Evolutionary conservation across 805 yeast species (phyloP).

Genomic region (Myxozyma lipomycoides): DNA sequence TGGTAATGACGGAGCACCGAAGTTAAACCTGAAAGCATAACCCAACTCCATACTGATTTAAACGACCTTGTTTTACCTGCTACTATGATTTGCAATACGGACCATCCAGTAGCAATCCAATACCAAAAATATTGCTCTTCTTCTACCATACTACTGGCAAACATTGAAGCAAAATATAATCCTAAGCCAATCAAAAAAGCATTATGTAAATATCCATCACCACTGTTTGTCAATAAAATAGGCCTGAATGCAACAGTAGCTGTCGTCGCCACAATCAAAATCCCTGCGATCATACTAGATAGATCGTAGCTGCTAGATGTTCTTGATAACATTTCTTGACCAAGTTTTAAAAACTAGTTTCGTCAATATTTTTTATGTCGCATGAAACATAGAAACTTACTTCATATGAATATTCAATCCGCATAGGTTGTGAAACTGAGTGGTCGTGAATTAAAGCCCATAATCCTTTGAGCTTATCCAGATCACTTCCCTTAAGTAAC

Average conservation of each 20-base stretch:
- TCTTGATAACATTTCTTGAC: slow-evolving; percentile 36
- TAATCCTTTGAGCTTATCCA: slow-evolving; percentile 13
- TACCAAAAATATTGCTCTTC: slow-evolving; percentile 98
- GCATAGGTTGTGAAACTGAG: not conserved
- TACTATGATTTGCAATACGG: slow-evolving; percentile 6
- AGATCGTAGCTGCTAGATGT: slow-evolving; percentile 69
- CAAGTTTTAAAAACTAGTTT: slow-evolving; percentile 10
- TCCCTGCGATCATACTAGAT: slow-evolving; percentile 45
- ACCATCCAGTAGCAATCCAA: slow-evolving; percentile 52
- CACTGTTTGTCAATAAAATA: not conserved
- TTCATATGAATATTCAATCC: not conserved
- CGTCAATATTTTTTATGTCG: not conserved
- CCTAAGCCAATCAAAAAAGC: slow-evolving; percentile 34
- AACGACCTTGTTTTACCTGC: slow-evolving; percentile 4
- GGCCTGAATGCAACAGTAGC: slow-evolving; percentile 7
- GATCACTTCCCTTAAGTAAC: slow-evolving; percentile 4
- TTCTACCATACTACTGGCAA: slow-evolving; percentile 87
- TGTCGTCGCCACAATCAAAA: slow-evolving; percentile 37
- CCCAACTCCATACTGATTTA: slow-evolving; percentile 25
- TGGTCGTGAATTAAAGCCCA: slow-evolving; percentile 12
- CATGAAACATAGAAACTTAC: not conserved
- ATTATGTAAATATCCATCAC: slow-evolving; percentile 3
- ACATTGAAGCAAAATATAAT: slow-evolving; percentile 52
- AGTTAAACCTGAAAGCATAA: slow-evolving; percentile 37
- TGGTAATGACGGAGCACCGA: slow-evolving; percentile 79